phyloP scores from a whole-genome alignment of 257 asterid genomes.

The Misopates orontium region DNA sequence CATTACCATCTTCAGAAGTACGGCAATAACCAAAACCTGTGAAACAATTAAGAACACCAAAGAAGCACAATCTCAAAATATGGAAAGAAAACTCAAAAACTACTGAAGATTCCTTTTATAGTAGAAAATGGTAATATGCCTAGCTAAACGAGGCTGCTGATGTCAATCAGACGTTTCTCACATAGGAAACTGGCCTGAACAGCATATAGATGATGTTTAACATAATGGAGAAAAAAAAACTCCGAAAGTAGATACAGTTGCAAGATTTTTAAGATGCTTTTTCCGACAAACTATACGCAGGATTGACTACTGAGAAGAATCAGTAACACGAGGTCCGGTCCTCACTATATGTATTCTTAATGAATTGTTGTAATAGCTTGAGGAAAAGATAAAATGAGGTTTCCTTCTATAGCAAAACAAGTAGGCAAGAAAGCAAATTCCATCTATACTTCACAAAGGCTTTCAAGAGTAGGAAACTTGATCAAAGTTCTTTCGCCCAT shows the following conservation, averaged over 20 bases:
- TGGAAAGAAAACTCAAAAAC: conserved; percentile 14
- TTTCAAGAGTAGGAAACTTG: conserved; percentile 9
- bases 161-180: conserved; percentile 19
- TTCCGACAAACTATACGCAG: conserved; percentile 16
- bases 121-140: conserved; percentile 24
- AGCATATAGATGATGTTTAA: conserved; percentile 6
- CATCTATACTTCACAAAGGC: conserved; percentile 19
- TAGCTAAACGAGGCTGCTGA: conserved; percentile 14
- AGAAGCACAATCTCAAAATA: not conserved
- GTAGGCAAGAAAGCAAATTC: conserved; percentile 19
- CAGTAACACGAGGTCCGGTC: conserved; percentile 9
- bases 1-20: conserved; percentile 84
- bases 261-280: not conserved
- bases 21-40: conserved; percentile 97
- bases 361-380: not conserved
- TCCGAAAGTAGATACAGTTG: conserved; percentile 7
- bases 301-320: conserved; percentile 3
- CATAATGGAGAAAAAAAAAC: not conserved
- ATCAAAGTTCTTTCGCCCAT: conserved; percentile 19
- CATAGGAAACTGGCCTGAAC: not conserved
- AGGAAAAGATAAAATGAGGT: conserved; percentile 20
- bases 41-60: conserved; percentile 18
- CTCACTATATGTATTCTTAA: not conserved
- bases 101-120: conserved; percentile 18
- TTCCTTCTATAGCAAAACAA: conserved; percentile 2